Conservation (phyloP, 1,139 yeast genomes). For the Keqinozyma sinolaborantium region DNA sequence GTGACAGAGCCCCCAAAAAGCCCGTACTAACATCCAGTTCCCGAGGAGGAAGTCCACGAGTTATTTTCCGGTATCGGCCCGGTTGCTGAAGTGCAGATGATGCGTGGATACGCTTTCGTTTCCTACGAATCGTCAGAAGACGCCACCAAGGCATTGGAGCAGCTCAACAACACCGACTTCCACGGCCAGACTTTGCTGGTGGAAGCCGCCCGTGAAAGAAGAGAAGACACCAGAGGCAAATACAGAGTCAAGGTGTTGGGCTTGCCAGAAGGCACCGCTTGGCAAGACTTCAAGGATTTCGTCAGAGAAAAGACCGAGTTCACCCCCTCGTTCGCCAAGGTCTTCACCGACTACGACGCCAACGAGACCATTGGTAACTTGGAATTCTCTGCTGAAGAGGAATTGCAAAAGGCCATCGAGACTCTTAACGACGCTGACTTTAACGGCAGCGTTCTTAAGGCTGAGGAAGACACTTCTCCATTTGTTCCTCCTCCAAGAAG, state of each 20-base stretch:
- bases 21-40: slow-evolving; percentile 22
- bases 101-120: slow-evolving; percentile 76
- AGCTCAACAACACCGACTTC: slow-evolving; percentile 53
- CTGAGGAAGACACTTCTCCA: slow-evolving; percentile 80
- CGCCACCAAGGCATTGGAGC: slow-evolving; percentile 64
- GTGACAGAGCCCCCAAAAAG: slow-evolving; percentile 5
- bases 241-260: slow-evolving; percentile 65
- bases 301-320: slow-evolving; percentile 66
- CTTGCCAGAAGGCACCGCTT: slow-evolving; percentile 72
- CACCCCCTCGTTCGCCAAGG: slow-evolving; percentile 71
- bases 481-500: slow-evolving; percentile 65
- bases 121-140: slow-evolving; percentile 65
- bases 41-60: slow-evolving; percentile 61
- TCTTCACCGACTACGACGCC: slow-evolving; percentile 52
- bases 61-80: slow-evolving; percentile 66
- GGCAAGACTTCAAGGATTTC: slow-evolving; percentile 84
- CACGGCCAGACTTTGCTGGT: slow-evolving; percentile 65
- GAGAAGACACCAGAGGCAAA: slow-evolving; percentile 62
- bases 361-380: slow-evolving; percentile 74
- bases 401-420: slow-evolving; percentile 65
- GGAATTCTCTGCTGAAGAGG: slow-evolving; percentile 75
- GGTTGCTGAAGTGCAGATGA: slow-evolving; percentile 60
- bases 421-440: slow-evolving; percentile 69
- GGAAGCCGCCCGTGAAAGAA: slow-evolving; percentile 65
- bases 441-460: slow-evolving; percentile 61